A percentile compares a stretch with the other conserved stretches of the same genome.
Evolutionary conservation across 176 grass and related monocot species (phyloP).

Genomic region (Aegilops bicornis): DNA sequence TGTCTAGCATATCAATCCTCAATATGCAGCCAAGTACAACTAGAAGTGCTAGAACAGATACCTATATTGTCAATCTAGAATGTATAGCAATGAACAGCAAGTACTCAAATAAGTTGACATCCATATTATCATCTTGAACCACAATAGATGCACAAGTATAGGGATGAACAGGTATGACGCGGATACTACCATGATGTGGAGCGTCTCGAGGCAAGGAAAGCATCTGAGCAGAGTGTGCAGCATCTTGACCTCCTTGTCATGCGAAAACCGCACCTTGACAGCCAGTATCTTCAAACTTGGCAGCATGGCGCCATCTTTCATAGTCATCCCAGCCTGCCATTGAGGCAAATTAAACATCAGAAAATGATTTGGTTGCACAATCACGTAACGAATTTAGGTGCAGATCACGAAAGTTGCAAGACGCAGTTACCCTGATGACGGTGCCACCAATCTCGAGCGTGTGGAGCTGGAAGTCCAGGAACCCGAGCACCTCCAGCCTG

Average conservation of each 20-base stretch:
- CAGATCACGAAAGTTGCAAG: not conserved
- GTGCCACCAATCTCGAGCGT: constrained; percentile 24
- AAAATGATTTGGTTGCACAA: not conserved
- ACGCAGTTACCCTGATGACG: constrained; percentile 17
- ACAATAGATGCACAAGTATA: not conserved
- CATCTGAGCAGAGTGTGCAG: constrained; percentile 21
- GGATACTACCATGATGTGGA: constrained; percentile 26
- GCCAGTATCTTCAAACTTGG: constrained; percentile 37
- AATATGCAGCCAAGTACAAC: not conserved
- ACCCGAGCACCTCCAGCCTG: constrained; percentile 28
- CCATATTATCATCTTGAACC: not conserved
- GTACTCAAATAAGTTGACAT: not conserved
- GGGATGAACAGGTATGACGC: not conserved
- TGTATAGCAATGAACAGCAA: not conserved
- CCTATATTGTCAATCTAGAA: not conserved
- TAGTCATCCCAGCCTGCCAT: constrained; percentile 17
- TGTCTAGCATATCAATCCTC: not conserved
- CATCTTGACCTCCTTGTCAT: constrained; percentile 21
- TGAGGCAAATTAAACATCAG: not conserved
- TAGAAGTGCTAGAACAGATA: not conserved
- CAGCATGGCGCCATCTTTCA: not conserved
- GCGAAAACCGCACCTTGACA: constrained; percentile 20
- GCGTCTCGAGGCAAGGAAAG: constrained; percentile 36
- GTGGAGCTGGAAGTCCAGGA: constrained; percentile 26
- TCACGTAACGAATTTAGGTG: not conserved